Evolutionary conservation across 805 yeast species (phyloP).

Genomic region (Diddensiella transvaalensis): DNA sequence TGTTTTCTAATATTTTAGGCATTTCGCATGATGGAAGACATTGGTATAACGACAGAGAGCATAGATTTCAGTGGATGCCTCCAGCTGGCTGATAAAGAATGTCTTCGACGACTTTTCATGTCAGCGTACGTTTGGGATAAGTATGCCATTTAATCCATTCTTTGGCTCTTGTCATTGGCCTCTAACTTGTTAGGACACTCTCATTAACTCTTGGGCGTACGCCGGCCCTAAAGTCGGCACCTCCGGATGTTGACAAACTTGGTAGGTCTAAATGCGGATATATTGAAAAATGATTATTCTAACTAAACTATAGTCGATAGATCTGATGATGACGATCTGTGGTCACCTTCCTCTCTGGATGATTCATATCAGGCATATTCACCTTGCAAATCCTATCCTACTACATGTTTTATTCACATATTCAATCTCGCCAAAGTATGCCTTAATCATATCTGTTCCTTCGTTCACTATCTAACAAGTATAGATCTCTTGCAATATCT

Average conservation of each 20-base stretch:
- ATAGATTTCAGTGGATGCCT: constrained; percentile 8
- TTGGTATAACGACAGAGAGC: constrained; percentile 3
- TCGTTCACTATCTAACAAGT: background rate
- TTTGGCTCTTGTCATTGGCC: background rate
- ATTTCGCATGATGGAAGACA: constrained; percentile 11
- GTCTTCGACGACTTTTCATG: constrained; percentile 7
- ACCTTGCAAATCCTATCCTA: constrained; percentile 1
- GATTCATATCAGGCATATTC: background rate
- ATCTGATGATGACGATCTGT: constrained; percentile 6
- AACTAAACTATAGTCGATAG: constrained; percentile 3
- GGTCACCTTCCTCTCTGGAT: constrained; percentile 2
- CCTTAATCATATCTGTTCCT: background rate
- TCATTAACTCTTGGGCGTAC: constrained; percentile 4
- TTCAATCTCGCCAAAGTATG: constrained; percentile 8
- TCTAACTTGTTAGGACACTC: background rate
- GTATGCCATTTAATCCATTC: background rate
- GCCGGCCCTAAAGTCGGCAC: constrained; percentile 1
- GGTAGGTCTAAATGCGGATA: background rate
- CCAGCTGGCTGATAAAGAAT: constrained; percentile 7
- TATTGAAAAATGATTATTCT: background rate
- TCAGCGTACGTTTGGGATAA: constrained; percentile 9
- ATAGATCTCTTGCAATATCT: constrained; percentile 6
- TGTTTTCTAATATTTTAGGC: background rate
- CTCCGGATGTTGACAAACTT: constrained; percentile 2
- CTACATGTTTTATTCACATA: constrained; percentile 3